Percentiles rank a stretch among this genome's conserved stretches.
Evolutionary conservation across 768 basidiomycete genomes (phyloP).

Genomic region (Boletus patriciae): DNA sequence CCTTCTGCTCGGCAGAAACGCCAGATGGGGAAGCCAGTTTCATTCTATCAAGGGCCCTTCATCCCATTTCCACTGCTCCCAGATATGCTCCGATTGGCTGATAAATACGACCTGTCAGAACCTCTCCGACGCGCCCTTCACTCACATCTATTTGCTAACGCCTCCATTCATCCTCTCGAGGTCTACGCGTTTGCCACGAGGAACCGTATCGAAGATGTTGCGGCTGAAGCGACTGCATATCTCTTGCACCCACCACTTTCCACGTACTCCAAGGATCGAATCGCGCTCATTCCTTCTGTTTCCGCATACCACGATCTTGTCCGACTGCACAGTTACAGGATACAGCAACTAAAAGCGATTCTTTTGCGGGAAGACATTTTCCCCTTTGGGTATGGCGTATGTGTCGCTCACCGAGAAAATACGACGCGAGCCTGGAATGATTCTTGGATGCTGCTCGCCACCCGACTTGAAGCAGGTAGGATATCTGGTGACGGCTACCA

Average conservation of each 20-base stretch:
- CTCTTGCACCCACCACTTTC: conserved; percentile 54
- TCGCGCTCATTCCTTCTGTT: conserved; percentile 55
- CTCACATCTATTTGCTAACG: conserved; percentile 56
- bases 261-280: conserved; percentile 50
- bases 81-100: conserved; percentile 54
- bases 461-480: conserved; percentile 55
- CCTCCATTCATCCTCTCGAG: conserved; percentile 49
- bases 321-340: conserved; percentile 57
- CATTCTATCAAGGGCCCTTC: conserved; percentile 40
- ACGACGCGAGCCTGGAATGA: conserved; percentile 53
- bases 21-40: conserved; percentile 34
- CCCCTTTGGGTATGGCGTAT: conserved; percentile 70
- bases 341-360: conserved; percentile 50
- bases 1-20: conserved; percentile 26
- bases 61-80: conserved; percentile 68
- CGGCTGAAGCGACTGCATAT: conserved; percentile 58
- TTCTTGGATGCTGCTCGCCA: conserved; percentile 44
- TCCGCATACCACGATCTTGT: conserved; percentile 64
- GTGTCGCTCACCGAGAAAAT: conserved; percentile 48
- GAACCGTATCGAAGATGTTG: conserved; percentile 46
- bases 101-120: conserved; percentile 63
- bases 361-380: conserved; percentile 64
- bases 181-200: conserved; percentile 59
- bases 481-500: neutral
- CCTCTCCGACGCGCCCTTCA: conserved; percentile 44